phyloP scores from a whole-genome alignment of 768 basidiomycete genomes.

The Gloeostereum incarnatum region DNA sequence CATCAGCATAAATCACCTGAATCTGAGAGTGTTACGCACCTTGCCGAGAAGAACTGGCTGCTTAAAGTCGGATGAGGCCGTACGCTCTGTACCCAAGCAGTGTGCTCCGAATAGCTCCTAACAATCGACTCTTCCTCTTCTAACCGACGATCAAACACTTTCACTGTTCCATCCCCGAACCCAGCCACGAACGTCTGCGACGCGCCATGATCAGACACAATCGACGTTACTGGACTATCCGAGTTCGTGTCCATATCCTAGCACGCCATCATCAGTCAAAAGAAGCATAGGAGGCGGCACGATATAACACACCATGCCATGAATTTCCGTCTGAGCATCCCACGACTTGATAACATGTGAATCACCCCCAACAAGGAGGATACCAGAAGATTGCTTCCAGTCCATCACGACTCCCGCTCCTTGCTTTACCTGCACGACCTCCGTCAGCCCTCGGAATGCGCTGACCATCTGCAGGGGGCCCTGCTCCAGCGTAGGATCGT shows the following conservation, averaged over 20 bases:
- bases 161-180: slow-evolving; percentile 87
- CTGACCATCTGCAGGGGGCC: slow-evolving; percentile 86
- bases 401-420: slow-evolving; percentile 83
- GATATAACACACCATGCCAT: slow-evolving; percentile 47
- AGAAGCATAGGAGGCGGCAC: not conserved
- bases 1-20: not conserved
- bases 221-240: slow-evolving; percentile 81
- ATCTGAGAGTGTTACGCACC: slow-evolving; percentile 35
- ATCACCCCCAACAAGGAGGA: slow-evolving; percentile 86
- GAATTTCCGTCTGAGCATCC: slow-evolving; percentile 89
- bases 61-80: slow-evolving; percentile 67
- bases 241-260: slow-evolving; percentile 88
- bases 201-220: slow-evolving; percentile 67
- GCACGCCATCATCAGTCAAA: not conserved
- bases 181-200: slow-evolving; percentile 81
- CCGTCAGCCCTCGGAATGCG: slow-evolving; percentile 83
- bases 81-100: slow-evolving; percentile 86
- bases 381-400: slow-evolving; percentile 88
- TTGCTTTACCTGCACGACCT: slow-evolving; percentile 63
- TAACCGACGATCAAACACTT: slow-evolving; percentile 87
- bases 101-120: slow-evolving; percentile 65
- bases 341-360: slow-evolving; percentile 83
- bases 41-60: slow-evolving; percentile 75
- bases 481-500: slow-evolving; percentile 64
- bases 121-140: slow-evolving; percentile 79